Percentiles rank a stretch among this genome's conserved stretches.
Conservation (phyloP, 495 filamentous ascomycete genomes). For the Lepidopterella palustris region DNA sequence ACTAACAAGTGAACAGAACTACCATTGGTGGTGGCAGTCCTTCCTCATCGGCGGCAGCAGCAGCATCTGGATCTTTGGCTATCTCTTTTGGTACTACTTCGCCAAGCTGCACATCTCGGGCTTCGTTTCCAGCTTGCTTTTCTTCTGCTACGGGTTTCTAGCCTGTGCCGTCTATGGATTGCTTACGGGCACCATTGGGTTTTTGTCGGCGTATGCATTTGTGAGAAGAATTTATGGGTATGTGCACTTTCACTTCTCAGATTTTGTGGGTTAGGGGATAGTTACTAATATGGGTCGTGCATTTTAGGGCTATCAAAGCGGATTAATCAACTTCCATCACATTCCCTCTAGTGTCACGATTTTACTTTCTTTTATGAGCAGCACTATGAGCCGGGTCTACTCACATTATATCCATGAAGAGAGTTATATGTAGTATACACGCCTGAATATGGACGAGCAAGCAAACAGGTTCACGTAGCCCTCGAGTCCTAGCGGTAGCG, state of each 20-base stretch:
- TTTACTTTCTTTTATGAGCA: not conserved
- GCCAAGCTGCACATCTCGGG: conserved; percentile 78
- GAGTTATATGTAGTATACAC: not conserved
- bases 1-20: conserved; percentile 52
- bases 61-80: conserved; percentile 78
- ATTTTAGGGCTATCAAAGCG: not conserved
- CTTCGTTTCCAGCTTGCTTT: conserved; percentile 71
- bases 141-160: conserved; percentile 78
- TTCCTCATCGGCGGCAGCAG: conserved; percentile 77
- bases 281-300: not conserved
- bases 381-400: not conserved
- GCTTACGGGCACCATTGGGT: conserved; percentile 80
- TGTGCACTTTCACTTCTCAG: not conserved
- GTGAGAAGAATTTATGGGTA: conserved; percentile 76
- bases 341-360: not conserved
- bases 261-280: not conserved
- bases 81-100: conserved; percentile 83
- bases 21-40: conserved; percentile 95
- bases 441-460: not conserved
- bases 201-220: conserved; percentile 82
- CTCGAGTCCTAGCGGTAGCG: not conserved
- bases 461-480: not conserved
- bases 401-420: not conserved
- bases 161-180: conserved; percentile 81
- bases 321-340: not conserved